A percentile compares a stretch with the other conserved stretches of the same genome.
phyloP scores from a whole-genome alignment of 441 rosid genomes.

The Eruca vesicaria region DNA sequence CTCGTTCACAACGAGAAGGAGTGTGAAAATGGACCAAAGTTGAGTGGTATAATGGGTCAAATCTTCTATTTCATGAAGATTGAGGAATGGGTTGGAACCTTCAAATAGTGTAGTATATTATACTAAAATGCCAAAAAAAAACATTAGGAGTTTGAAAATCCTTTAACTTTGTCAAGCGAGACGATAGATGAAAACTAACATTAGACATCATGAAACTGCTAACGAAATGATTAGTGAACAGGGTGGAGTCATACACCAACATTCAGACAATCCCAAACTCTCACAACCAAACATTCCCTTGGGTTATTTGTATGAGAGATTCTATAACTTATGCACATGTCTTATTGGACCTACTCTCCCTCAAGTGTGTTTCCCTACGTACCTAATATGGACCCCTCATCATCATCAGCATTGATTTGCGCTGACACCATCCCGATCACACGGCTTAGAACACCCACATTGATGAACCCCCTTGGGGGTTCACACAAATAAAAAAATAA shows the following conservation, averaged over 20 bases:
- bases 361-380: no score
- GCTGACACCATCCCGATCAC: slow-evolving; percentile 3
- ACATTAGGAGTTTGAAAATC: neutral
- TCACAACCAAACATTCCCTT: slow-evolving; percentile 27
- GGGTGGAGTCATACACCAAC: slow-evolving; percentile 30
- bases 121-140: neutral
- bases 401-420: slow-evolving; percentile 25
- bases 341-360: neutral
- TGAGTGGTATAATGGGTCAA: neutral
- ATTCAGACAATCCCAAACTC: slow-evolving; percentile 26
- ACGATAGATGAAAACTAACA: neutral
- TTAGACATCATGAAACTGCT: neutral
- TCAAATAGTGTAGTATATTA: neutral
- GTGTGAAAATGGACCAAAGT: neutral
- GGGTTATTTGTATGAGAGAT: slow-evolving; percentile 26
- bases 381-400: slow-evolving; percentile 14
- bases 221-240: slow-evolving; percentile 19
- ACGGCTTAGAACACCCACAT: no score
- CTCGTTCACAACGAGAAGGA: no score
- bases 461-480: no score
- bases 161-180: neutral
- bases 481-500: no score
- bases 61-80: neutral
- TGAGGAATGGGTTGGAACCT: slow-evolving; percentile 20
- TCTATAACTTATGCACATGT: slow-evolving; percentile 8